Evolutionary conservation across 805 yeast genomes (phyloP), one percentile per base, ranked within the genome.

Genomic region (Candida yuanshanica): DNA sequence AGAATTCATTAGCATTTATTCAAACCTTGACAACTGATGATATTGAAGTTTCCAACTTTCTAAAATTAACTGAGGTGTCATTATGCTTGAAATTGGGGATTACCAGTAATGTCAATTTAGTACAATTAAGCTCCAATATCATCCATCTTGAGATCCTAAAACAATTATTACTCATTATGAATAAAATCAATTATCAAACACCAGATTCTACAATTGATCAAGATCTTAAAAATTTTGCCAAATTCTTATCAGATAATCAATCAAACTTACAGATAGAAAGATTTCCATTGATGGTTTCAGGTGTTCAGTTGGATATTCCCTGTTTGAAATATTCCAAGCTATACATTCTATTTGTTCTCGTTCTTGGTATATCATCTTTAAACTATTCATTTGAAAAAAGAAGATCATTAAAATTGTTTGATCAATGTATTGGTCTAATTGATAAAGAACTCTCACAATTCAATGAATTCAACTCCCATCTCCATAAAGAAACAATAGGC

Each of bases 351-450:
- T 45, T 50, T 18, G 22, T 37, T 9, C 16, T 50, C 7, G 4
- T 43, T 5, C 44, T 39, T 41, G 55, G 51, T 0, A 26, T 48
- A 1, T 35, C 47, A 7, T 37, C 29, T 0, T 20, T 51, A 20
- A 44, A 50, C 18, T 20, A 43, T 1, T 46, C 58, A 6, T 52
- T 44, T 41, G 55, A 52, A 16, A 49, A 48, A 16, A 46, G 59
- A 36, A 53, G 46, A 27, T 48, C 58, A 2, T 16, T 29, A 13
- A 21, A 11, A 2, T 35, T 45, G 13, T 38, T 43, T 4, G 23
- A 33, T 2, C 36, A 43, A 17, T 36, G 42, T 16, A 14, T 26
- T 1, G 22, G n/a, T 7, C 20, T 36, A 9, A 40, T 43, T 20
- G 41, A 40, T 13, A 29, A 35, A 29, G 39, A 34, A 20, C 16